Percentiles rank a stretch among this genome's conserved stretches.
Conservation (phyloP, 2,329 filamentous ascomycete species). For the Hypoxylon rubiginosum region DNA sequence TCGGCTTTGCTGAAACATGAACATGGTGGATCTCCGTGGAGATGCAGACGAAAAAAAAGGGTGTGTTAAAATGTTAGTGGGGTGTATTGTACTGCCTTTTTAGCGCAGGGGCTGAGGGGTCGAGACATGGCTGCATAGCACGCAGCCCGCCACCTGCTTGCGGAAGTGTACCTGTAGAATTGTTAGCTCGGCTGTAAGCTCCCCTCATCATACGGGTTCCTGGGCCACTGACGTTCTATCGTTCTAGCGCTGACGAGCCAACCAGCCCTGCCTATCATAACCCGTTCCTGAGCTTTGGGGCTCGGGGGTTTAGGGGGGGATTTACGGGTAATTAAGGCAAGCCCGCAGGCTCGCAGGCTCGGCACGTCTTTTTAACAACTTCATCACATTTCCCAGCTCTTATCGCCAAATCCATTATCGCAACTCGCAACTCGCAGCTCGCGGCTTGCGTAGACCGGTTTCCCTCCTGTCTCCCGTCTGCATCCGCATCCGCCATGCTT, state of each 20-base stretch:
- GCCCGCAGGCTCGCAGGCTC: neutral
- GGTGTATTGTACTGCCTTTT: neutral
- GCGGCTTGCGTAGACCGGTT: conserved; percentile 16
- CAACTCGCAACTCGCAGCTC: no score
- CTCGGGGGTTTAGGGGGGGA: no score
- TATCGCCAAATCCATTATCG: conserved; percentile 24
- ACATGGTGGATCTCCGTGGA: conserved; percentile 16
- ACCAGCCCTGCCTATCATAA: conserved; percentile 32
- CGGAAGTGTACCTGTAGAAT: no score
- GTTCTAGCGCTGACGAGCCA: conserved; percentile 13
- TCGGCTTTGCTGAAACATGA: conserved; percentile 18
- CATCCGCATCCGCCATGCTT: conserved; percentile 34
- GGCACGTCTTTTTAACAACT: conserved; percentile 16
- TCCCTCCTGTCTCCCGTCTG: no score
- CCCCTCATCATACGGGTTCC: no score
- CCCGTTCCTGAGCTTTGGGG: conserved; percentile 31
- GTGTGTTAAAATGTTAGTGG: conserved; percentile 9
- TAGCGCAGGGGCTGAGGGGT: neutral
- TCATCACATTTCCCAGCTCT: conserved; percentile 6
- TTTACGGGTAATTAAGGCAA: conserved; percentile 16
- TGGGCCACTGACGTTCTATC: neutral
- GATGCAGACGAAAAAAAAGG: conserved; percentile 7
- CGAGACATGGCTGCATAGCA: neutral
- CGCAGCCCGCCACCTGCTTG: neutral
- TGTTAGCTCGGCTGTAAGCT: neutral